These are phyloP conservation scores for Glycine latifolia DNA, from an alignment of 306 rosid genomes.

Conservation along the genomic window DNA sequence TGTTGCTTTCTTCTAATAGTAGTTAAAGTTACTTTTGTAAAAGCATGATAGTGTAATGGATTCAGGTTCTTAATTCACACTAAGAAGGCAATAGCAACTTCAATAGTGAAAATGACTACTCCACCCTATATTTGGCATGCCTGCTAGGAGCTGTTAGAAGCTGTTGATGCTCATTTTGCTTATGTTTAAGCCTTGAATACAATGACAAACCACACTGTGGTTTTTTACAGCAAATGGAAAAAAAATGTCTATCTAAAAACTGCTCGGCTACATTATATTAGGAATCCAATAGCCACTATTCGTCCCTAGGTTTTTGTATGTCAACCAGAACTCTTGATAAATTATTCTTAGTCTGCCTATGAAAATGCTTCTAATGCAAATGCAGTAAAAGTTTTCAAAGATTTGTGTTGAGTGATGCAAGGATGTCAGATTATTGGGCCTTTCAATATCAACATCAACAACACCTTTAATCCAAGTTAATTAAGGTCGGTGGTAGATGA, in stretches of 20 bases:
- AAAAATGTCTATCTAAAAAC: neutral
- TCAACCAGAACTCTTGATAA: neutral
- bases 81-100: neutral
- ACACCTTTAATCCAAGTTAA: too few relatives aligned
- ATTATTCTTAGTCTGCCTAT: neutral
- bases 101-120: neutral
- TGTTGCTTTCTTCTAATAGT: too few relatives aligned
- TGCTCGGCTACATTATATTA: neutral
- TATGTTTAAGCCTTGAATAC: neutral
- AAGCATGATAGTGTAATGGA: neutral
- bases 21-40: neutral
- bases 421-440: slow-evolving; percentile 31
- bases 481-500: too few relatives aligned
- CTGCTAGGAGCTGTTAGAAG: neutral
- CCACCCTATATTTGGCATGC: neutral
- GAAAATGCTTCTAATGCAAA: neutral
- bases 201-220: neutral
- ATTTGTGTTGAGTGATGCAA: slow-evolving; percentile 24
- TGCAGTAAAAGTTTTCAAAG: neutral
- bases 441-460: too few relatives aligned
- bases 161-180: neutral
- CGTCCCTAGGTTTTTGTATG: neutral
- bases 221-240: neutral
- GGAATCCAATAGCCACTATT: neutral
- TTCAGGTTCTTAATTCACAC: neutral